Evolutionary conservation across 2,329 filamentous ascomycete species (phyloP).

Genomic region (Fusarium goolgardi): DNA sequence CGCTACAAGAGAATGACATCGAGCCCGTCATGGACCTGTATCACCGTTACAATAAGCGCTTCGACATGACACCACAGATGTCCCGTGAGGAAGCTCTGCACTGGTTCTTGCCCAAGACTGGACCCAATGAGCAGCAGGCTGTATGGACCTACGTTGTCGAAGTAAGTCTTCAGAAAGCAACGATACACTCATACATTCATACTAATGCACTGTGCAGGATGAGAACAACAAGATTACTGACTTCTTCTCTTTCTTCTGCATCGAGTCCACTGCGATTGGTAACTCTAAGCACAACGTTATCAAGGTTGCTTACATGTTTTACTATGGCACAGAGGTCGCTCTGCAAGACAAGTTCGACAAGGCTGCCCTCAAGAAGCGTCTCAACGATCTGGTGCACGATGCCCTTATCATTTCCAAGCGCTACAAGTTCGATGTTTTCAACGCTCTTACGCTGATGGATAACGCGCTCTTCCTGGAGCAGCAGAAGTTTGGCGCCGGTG

Average conservation of each 20-base stretch:
- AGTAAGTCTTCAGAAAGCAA: constrained; percentile 54
- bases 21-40: constrained; percentile 80
- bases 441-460: constrained; percentile 91
- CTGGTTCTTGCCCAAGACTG: constrained; percentile 80
- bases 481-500: constrained; percentile 93
- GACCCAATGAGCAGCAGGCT: constrained; percentile 75
- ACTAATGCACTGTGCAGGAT: constrained; percentile 51
- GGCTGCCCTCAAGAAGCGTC: constrained; percentile 75
- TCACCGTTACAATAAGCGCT: constrained; percentile 80
- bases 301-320: constrained; percentile 94
- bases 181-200: too few relatives aligned
- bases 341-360: constrained; percentile 68
- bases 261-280: constrained; percentile 92
- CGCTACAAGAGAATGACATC: constrained; percentile 83
- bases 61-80: constrained; percentile 87
- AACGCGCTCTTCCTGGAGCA: constrained; percentile 93
- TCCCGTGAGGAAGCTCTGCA: constrained; percentile 84
- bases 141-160: constrained; percentile 96
- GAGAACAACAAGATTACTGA: constrained; percentile 86
- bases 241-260: constrained; percentile 96
- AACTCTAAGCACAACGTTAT: constrained; percentile 81
- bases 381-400: constrained; percentile 85
- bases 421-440: constrained; percentile 92
- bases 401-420: constrained; percentile 89
- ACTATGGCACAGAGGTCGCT: constrained; percentile 89